phyloP scores from a whole-genome alignment of 116 monocot species.

The Zostera marina region DNA sequence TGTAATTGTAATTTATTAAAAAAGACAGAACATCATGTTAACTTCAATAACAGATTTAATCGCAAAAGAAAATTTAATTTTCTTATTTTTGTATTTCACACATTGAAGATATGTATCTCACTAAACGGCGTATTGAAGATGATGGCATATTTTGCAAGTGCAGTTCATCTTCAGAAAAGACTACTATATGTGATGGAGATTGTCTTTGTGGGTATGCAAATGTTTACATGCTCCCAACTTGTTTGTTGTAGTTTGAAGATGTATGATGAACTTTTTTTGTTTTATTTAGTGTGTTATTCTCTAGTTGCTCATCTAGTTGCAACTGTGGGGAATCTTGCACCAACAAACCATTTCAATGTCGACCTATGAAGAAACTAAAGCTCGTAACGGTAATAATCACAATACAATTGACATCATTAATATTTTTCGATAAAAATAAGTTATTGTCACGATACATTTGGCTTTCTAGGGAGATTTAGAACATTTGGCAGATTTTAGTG shows the following conservation, averaged over 20 bases:
- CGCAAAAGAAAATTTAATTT: not conserved
- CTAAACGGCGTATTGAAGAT: conserved; percentile 62
- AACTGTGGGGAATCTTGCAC: conserved; percentile 54
- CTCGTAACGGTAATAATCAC: conserved; percentile 42
- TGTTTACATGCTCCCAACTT: not conserved
- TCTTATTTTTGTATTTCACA: conserved; percentile 13
- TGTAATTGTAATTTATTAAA: no score
- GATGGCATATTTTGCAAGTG: conserved; percentile 94
- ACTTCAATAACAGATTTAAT: not conserved
- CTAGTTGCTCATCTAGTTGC: conserved; percentile 69
- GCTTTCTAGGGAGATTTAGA: no score
- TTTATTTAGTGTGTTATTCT: conserved; percentile 64
- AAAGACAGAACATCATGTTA: no score
- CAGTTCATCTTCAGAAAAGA: conserved; percentile 18
- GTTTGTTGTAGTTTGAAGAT: not conserved
- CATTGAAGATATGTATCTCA: conserved; percentile 62
- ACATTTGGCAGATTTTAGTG: no score
- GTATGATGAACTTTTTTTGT: not conserved
- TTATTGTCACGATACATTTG: no score
- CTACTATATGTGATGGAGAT: conserved; percentile 47
- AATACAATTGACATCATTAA: not conserved
- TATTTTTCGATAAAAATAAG: not conserved
- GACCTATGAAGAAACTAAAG: conserved; percentile 71
- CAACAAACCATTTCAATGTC: conserved; percentile 85
- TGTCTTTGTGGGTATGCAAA: conserved; percentile 70